Conservation (phyloP, 2,329 filamentous ascomycete genomes). For the Lasiodiplodia gonubiensis region DNA sequence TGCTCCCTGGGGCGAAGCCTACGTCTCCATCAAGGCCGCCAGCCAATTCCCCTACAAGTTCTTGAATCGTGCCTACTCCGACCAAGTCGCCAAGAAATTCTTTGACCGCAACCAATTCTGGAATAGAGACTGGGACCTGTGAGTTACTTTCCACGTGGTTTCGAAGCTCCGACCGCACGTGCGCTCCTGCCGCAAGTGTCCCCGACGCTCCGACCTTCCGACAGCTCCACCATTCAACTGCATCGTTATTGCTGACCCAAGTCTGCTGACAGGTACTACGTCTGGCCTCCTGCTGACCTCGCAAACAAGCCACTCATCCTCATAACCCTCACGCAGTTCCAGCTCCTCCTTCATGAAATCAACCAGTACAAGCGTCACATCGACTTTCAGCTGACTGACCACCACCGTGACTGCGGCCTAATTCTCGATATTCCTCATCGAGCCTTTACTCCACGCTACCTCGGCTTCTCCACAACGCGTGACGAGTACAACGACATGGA, state of each 20-base stretch:
- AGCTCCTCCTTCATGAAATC: conserved; percentile 67
- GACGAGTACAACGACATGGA: conserved; percentile 51
- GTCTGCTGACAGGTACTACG: conserved; percentile 64
- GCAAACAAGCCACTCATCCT: conserved; percentile 66
- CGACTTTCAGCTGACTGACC: conserved; percentile 63
- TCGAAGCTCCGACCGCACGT: too few relatives aligned
- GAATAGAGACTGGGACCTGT: conserved; percentile 76
- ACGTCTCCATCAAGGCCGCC: conserved; percentile 55
- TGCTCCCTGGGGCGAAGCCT: conserved; percentile 33
- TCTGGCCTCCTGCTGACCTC: conserved; percentile 57
- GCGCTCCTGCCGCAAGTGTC: background rate
- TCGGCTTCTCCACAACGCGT: conserved; percentile 62
- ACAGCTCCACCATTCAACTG: too few relatives aligned
- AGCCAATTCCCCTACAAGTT: conserved; percentile 65
- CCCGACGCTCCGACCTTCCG: background rate
- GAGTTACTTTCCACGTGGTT: conserved; percentile 45
- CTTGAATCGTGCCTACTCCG: conserved; percentile 53
- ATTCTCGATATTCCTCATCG: conserved; percentile 66
- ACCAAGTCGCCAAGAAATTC: conserved; percentile 60
- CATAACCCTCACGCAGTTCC: conserved; percentile 70
- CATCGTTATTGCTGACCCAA: background rate
- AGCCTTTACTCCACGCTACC: conserved; percentile 69
- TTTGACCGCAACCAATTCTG: conserved; percentile 66
- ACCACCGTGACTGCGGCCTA: conserved; percentile 61
- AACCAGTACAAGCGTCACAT: conserved; percentile 62